These are phyloP conservation scores for Calycina herbarum DNA, from an alignment of 2,329 filamentous ascomycete species.

Conservation along the genomic window DNA sequence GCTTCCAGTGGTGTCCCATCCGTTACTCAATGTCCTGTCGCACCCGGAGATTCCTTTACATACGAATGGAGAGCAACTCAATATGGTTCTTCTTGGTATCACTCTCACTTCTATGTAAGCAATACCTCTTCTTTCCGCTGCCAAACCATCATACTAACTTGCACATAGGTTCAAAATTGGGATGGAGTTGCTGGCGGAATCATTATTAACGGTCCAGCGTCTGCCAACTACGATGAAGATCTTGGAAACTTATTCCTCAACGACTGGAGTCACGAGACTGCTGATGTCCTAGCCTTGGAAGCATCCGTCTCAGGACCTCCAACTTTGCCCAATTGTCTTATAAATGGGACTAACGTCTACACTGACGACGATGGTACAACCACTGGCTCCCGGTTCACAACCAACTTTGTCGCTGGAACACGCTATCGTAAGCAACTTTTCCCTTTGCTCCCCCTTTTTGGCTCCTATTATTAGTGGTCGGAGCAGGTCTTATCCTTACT, in stretches of 20 bases:
- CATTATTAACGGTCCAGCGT: constrained; percentile 60
- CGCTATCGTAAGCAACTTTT: constrained; percentile 34
- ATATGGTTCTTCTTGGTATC: constrained; percentile 58
- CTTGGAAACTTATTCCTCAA: constrained; percentile 46
- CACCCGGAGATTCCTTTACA: constrained; percentile 40
- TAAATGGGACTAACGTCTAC: constrained; percentile 22
- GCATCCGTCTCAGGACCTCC: constrained; percentile 22
- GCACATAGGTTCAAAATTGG: constrained; percentile 32
- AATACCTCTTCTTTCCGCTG: no score
- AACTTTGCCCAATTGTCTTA: constrained; percentile 14
- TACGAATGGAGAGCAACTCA: constrained; percentile 30
- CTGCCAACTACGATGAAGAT: constrained; percentile 59
- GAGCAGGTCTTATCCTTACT: no score
- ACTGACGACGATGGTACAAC: constrained; percentile 11
- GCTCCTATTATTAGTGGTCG: no score
- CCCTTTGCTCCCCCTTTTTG: no score
- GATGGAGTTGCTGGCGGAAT: constrained; percentile 41
- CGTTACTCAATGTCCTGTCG: constrained; percentile 58
- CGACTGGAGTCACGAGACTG: constrained; percentile 19
- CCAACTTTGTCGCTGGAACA: constrained; percentile 35
- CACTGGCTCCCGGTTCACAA: constrained; percentile 11
- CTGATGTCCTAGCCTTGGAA: constrained; percentile 33
- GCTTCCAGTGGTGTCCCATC: constrained; percentile 37
- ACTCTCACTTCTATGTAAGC: constrained; percentile 52
- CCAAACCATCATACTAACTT: no score